Evolutionary conservation across 2,329 filamentous ascomycete genomes (phyloP).

Genomic region (Sarocladium strictum): DNA sequence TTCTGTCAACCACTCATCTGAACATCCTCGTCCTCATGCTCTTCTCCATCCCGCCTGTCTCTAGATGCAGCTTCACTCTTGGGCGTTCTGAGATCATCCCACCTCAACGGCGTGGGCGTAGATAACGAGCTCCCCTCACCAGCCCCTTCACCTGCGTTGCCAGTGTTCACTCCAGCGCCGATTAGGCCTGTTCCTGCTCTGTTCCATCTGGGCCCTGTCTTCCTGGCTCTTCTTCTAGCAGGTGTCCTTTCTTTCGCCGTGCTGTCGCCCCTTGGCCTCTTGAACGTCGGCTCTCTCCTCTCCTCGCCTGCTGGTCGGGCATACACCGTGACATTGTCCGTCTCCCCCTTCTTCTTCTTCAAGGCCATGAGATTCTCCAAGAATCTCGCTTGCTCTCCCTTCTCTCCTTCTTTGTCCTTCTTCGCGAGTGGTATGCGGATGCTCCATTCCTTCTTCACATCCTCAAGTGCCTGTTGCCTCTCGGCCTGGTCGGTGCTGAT

Average conservation of each 20-base stretch:
- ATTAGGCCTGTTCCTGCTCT: background rate
- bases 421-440: slow-evolving; percentile 40
- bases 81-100: slow-evolving; percentile 8
- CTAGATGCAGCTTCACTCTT: background rate
- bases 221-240: slow-evolving; percentile 30
- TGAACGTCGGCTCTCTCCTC: background rate
- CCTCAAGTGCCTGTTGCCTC: slow-evolving; percentile 20
- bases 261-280: slow-evolving; percentile 15
- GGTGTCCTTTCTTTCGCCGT: slow-evolving; percentile 34
- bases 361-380: slow-evolving; percentile 59
- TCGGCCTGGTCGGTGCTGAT: slow-evolving; percentile 23
- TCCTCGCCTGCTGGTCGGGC: slow-evolving; percentile 22
- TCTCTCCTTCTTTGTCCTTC: slow-evolving; percentile 38
- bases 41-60: slow-evolving; percentile 16
- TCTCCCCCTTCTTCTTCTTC: slow-evolving; percentile 59
- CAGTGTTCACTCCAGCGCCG: slow-evolving; percentile 10
- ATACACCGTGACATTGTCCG: slow-evolving; percentile 58
- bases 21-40: slow-evolving; percentile 12
- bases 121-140: background rate
- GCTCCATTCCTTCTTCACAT: slow-evolving; percentile 36
- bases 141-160: slow-evolving; percentile 1
- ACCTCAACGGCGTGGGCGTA: slow-evolving; percentile 11
- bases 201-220: background rate
- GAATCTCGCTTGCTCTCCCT: slow-evolving; percentile 48
- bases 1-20: slow-evolving; percentile 7